Percentiles rank a stretch among this genome's conserved stretches.
phyloP scores from a whole-genome alignment of 129 eudicot species.

The Saussurea involucrata region DNA sequence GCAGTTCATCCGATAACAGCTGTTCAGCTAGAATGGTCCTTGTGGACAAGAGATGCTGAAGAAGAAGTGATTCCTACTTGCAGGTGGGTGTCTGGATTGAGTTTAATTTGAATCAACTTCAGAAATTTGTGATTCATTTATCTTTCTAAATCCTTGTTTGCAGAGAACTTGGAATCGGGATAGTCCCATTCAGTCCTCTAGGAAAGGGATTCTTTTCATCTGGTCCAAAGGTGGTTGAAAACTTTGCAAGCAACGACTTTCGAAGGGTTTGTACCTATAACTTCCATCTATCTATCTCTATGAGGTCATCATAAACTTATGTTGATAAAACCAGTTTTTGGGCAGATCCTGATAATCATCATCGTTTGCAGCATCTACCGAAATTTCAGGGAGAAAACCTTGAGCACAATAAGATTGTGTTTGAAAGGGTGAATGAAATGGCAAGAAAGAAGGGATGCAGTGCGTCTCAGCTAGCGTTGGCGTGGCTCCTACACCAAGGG shows the following conservation, averaged over 20 bases:
- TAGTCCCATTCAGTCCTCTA: slow-evolving; percentile 57
- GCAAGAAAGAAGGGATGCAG: slow-evolving; percentile 55
- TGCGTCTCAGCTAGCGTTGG: slow-evolving; percentile 49
- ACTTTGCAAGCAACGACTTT: slow-evolving; percentile 31
- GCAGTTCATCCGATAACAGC: slow-evolving; percentile 58
- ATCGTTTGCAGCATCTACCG: slow-evolving; percentile 38
- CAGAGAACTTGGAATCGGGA: slow-evolving; percentile 65
- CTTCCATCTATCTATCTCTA: not conserved
- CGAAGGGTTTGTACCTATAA: slow-evolving; percentile 42
- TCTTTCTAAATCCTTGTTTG: not conserved
- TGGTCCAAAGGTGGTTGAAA: slow-evolving; percentile 52
- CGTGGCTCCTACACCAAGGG: slow-evolving; percentile 68
- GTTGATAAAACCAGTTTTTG: not conserved
- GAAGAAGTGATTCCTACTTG: slow-evolving; percentile 58
- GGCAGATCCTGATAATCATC: not conserved
- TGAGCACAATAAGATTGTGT: slow-evolving; percentile 43
- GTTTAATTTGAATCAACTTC: not conserved
- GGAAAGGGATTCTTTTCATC: slow-evolving; percentile 53
- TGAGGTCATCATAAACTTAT: not conserved
- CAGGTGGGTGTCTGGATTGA: slow-evolving; percentile 34
- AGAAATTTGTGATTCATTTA: not conserved
- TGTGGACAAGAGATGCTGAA: slow-evolving; percentile 66
- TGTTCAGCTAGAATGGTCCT: slow-evolving; percentile 62
- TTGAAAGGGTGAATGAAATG: slow-evolving; percentile 35
- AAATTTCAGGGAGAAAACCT: slow-evolving; percentile 51